These are phyloP conservation scores for Puccinia horiana DNA, from an alignment of 1,284 basidiomycete species.

Conservation along the genomic window DNA sequence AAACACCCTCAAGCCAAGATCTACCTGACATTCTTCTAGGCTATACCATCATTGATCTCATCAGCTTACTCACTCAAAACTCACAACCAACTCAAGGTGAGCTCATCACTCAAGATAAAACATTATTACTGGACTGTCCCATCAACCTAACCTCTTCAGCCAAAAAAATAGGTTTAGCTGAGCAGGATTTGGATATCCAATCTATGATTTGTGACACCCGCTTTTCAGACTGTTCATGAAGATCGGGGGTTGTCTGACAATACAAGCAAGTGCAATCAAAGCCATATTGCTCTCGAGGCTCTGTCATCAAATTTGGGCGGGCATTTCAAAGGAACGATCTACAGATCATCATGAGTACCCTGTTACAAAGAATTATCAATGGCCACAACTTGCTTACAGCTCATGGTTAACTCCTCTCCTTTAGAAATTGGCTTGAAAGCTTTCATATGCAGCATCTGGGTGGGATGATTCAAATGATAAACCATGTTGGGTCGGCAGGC, in stretches of 20 bases:
- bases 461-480: not conserved
- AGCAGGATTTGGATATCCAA: not conserved
- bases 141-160: slow-evolving; percentile 45
- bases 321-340: not conserved
- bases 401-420: slow-evolving; percentile 27
- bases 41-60: slow-evolving; percentile 57
- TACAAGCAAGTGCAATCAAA: slow-evolving; percentile 21
- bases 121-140: slow-evolving; percentile 52
- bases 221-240: not conserved
- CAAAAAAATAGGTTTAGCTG: not conserved
- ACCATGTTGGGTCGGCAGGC: too few relatives aligned
- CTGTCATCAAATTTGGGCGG: not conserved
- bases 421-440: slow-evolving; percentile 2
- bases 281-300: not conserved
- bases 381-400: slow-evolving; percentile 3
- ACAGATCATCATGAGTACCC: too few relatives aligned
- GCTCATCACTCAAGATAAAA: not conserved
- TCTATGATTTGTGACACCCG: not conserved
- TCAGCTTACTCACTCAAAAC: slow-evolving; percentile 27
- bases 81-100: not conserved
- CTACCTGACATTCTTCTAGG: slow-evolving; percentile 59
- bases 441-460: slow-evolving; percentile 1
- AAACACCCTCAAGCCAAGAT: slow-evolving; percentile 50
- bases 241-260: not conserved
- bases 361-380: not conserved